Percentiles rank a stretch among this genome's conserved stretches.
Evolutionary conservation across 495 filamentous ascomycete species (phyloP).

Genomic region (Aspergillus cavernicola): DNA sequence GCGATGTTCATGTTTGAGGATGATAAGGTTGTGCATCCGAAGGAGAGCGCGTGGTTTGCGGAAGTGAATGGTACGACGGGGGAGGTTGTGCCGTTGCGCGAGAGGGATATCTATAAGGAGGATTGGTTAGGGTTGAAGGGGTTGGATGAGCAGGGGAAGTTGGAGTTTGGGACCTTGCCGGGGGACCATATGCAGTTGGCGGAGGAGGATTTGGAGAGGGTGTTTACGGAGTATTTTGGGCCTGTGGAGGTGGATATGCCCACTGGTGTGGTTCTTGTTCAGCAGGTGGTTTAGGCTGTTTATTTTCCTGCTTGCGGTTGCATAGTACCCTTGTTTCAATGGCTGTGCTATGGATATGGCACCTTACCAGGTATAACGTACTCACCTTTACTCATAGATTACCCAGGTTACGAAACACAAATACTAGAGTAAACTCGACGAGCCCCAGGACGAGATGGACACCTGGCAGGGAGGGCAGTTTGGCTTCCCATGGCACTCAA

Average conservation of each 20-base stretch:
- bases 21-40: constrained; percentile 82
- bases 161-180: constrained; percentile 65
- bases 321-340: no score
- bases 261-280: constrained; percentile 15
- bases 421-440: no score
- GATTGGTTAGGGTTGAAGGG: constrained; percentile 89
- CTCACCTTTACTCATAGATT: no score
- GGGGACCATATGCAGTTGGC: constrained; percentile 83
- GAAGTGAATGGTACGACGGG: constrained; percentile 70
- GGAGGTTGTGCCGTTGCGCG: constrained; percentile 60
- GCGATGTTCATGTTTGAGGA: constrained; percentile 89
- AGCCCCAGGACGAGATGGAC: no score
- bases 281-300: constrained; percentile 14
- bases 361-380: no score
- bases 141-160: constrained; percentile 73
- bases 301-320: not conserved
- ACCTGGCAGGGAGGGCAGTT: no score
- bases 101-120: constrained; percentile 76
- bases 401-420: no score
- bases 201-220: constrained; percentile 59
- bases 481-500: no score
- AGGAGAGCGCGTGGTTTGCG: constrained; percentile 87
- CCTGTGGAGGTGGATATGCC: constrained; percentile 27
- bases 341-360: no score
- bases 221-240: constrained; percentile 70